Conservation (phyloP, 1,284 basidiomycete species). For the Trametes pubescens region DNA sequence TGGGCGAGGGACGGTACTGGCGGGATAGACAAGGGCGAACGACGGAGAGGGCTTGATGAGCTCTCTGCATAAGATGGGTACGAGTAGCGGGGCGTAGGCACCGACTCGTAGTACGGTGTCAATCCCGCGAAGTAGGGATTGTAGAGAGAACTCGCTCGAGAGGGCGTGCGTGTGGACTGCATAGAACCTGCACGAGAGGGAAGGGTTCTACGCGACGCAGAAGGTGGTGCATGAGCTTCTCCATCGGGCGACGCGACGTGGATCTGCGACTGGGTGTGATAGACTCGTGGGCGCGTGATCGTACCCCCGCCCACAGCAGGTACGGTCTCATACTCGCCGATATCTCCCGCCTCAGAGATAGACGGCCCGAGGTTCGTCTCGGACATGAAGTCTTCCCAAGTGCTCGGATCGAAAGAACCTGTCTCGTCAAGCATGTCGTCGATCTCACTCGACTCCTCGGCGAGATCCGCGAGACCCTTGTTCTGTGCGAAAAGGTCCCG, state of each 20-base stretch:
- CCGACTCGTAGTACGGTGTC: constrained; percentile 34
- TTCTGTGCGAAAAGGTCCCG: constrained; percentile 71
- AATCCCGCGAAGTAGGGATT: constrained; percentile 44
- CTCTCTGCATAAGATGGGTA: constrained; percentile 29
- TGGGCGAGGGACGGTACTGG: constrained; percentile 43
- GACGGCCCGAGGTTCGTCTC: constrained; percentile 46
- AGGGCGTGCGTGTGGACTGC: constrained; percentile 29
- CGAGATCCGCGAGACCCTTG: constrained; percentile 81
- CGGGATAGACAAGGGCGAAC: constrained; percentile 41
- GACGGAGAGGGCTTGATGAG: constrained; percentile 31
- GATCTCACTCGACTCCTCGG: constrained; percentile 68
- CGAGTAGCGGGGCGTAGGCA: constrained; percentile 23
- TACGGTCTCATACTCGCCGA: constrained; percentile 50
- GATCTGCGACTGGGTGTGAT: constrained; percentile 61
- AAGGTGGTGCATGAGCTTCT: constrained; percentile 21
- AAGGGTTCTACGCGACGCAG: constrained; percentile 24
- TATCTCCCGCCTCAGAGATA: constrained; percentile 36
- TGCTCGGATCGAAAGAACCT: constrained; percentile 66
- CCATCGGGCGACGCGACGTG: constrained; percentile 35
- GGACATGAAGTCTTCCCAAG: constrained; percentile 68
- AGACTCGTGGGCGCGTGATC: constrained; percentile 67
- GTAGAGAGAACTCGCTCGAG: constrained; percentile 39
- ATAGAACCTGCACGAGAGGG: constrained; percentile 25
- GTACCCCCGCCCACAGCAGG: constrained; percentile 74
- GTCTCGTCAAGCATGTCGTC: constrained; percentile 55